Base-by-base conservation (phyloP, 2,329 filamentous ascomycete genomes). In the Rhinocladiella similis region DNA sequence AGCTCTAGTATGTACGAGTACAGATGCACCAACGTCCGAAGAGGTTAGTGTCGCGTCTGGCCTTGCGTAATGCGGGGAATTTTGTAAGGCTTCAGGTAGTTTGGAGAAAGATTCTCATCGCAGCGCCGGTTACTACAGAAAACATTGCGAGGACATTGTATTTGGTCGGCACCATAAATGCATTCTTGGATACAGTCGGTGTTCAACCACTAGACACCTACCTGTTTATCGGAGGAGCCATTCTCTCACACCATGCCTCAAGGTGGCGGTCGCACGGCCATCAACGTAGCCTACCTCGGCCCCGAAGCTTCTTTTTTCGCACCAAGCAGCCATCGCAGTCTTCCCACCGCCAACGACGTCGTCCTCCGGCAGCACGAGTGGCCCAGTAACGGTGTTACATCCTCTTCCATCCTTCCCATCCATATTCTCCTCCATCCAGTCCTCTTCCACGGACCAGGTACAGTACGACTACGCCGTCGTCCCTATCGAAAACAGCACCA, bases 401-500 rank as follows among this genome's bases (percentile, higher is more conserved):
- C 56, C 60, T 10, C 52, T 58, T 41, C 53, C 56, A 12, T 56
- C 62, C n/a, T 62, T 60, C 56, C 43, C 56, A 41, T 43, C 48
- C 53, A 62, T 69, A 45, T 63, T 64, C 38, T 67, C 85, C 81
- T 82, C 83, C 36, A 75, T 83, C 2, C 74, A 84, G 52, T 73
- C 77, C 63, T 71, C 72, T 56, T 83, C 83, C 59, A 68, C 49
- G 10, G 36, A 45, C n/a, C 14, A 38, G 5, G 20, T 19, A 45
- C 18, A 19, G 2, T 43, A 84, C 83, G 74, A 81, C 50, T 86
- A 86, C 54, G 94, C 92, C 64, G 89, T 97, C 29, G 89, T 97
- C 1, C 94, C 94, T 5, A 92, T 96, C 73, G 93, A 97, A 71
- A 99, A 99, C 77, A 95, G 90, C 39, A 93, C 90, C 69, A 96